Conservation (phyloP, 2,329 filamentous ascomycete species). For the Pseudophaeomoniella oleicola region DNA sequence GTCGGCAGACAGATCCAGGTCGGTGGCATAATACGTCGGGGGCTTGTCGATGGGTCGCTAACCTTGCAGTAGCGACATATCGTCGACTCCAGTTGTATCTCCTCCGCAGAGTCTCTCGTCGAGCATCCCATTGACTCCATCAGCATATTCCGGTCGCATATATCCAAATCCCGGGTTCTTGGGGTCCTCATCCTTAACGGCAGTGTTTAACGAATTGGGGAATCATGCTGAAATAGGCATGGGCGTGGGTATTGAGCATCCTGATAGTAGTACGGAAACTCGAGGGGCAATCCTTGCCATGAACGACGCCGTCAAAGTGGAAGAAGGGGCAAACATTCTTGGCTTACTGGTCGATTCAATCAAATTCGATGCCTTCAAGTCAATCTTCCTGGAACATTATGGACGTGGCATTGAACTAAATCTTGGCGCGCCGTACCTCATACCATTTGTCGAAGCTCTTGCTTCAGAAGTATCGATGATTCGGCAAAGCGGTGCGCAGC, state of each 20-base stretch:
- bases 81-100: neutral
- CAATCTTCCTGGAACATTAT: neutral
- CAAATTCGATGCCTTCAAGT: neutral
- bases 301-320: neutral
- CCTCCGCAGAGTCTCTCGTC: neutral
- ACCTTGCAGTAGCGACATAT: neutral
- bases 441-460: neutral
- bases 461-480: neutral
- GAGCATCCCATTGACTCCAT: neutral
- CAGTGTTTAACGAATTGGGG: neutral
- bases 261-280: neutral
- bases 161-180: conserved; percentile 1
- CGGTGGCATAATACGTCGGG: neutral
- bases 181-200: neutral
- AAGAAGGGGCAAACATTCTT: neutral
- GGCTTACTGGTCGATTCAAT: neutral
- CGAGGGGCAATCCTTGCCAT: neutral
- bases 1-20: neutral
- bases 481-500: neutral
- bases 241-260: neutral
- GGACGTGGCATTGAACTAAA: neutral
- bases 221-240: neutral
- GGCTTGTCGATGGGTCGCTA: neutral
- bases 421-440: neutral
- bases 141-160: neutral